Evolutionary conservation across 805 yeast species (phyloP).

Genomic region (baker's yeast (Saccharomyces cerevisiae)): DNA sequence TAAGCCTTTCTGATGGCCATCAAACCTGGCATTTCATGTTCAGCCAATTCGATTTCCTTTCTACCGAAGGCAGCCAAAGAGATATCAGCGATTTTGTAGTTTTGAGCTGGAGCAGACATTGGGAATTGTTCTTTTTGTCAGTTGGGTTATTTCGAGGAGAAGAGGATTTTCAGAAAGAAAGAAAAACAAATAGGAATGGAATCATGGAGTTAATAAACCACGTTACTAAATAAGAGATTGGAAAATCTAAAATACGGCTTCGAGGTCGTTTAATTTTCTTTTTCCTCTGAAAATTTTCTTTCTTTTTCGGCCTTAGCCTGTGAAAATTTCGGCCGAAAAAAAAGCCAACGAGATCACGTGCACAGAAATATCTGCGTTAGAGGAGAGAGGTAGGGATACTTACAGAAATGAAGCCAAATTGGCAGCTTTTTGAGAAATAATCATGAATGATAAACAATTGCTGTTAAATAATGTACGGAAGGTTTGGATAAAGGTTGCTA

Average conservation of each 20-base stretch:
- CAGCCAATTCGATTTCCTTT: constrained; percentile 97
- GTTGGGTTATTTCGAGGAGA: background rate
- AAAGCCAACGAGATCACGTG: background rate
- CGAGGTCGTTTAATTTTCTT: background rate
- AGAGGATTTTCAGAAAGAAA: background rate
- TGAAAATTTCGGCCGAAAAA: background rate
- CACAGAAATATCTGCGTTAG: background rate
- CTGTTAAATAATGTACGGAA: background rate
- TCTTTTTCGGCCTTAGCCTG: background rate
- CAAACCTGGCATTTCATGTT: constrained; percentile 98
- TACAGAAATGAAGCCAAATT: background rate
- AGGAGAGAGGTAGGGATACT: background rate
- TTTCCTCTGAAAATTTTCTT: background rate
- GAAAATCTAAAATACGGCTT: background rate
- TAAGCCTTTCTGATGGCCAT: constrained; percentile 94
- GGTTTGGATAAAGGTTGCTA: background rate
- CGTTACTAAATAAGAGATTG: background rate
- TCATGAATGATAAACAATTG: background rate
- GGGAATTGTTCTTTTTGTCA: background rate
- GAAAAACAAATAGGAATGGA: background rate
- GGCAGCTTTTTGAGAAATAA: background rate
- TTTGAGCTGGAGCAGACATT: constrained; percentile 57
- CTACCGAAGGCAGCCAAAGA: constrained; percentile 99
- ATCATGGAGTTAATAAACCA: background rate
- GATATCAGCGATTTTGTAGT: constrained; percentile 95